A percentile compares a stretch with the other conserved stretches of the same genome.
Conservation (phyloP, 805 yeast species). For the Wickerhamiella spandovensis region DNA sequence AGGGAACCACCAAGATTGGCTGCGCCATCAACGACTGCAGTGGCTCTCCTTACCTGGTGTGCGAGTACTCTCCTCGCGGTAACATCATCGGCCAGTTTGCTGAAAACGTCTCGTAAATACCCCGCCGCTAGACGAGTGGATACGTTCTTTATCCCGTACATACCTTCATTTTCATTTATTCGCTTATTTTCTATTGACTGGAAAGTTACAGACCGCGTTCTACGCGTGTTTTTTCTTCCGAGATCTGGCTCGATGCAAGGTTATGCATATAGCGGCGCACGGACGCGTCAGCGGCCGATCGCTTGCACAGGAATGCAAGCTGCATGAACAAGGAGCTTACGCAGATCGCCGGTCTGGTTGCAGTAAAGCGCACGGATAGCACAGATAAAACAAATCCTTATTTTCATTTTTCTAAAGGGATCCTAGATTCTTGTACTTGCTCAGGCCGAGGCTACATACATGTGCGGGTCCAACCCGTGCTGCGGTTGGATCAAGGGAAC, state of each 20-base stretch:
- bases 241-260: background rate
- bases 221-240: background rate
- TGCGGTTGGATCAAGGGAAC: too few species aligned
- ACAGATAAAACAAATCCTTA: too few species aligned
- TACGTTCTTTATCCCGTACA: constrained; percentile 2
- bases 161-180: background rate
- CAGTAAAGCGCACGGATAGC: too few species aligned
- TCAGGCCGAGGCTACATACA: too few species aligned
- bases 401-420: too few species aligned
- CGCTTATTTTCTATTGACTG: background rate
- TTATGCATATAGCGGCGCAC: background rate
- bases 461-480: too few species aligned
- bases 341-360: too few species aligned
- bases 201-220: background rate
- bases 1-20: constrained; percentile 43
- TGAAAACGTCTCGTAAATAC: constrained; percentile 16
- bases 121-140: background rate
- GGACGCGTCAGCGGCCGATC: background rate
- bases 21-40: constrained; percentile 41
- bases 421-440: too few species aligned
- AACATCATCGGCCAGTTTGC: constrained; percentile 34
- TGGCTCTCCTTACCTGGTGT: constrained; percentile 45
- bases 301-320: background rate
- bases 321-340: background rate
- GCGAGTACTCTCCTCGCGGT: constrained; percentile 64